These are phyloP conservation scores for Conticribra weissflogii DNA, from an alignment of 108 stramenopile species.

Conservation along the genomic window DNA sequence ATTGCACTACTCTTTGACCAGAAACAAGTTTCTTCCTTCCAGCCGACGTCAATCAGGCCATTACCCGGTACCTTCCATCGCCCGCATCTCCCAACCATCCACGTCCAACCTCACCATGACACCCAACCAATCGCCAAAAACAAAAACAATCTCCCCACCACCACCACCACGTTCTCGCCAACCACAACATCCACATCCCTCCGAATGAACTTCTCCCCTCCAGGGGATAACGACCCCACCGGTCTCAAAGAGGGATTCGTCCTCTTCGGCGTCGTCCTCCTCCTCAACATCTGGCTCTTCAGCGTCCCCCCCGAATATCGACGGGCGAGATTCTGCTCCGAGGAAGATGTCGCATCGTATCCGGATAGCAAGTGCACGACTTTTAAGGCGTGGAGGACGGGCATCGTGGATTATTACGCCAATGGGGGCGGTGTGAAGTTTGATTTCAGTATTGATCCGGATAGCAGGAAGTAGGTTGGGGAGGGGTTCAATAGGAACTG, in stretches of 20 bases:
- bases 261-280: constrained; percentile 28
- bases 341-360: constrained; percentile 41
- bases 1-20: too few species aligned
- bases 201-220: constrained; percentile 18
- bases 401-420: constrained; percentile 50
- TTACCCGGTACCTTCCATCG: too few species aligned
- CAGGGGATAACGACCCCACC: constrained; percentile 21
- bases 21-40: too few species aligned
- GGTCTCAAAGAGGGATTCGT: constrained; percentile 23
- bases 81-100: too few species aligned
- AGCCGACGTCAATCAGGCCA: too few species aligned
- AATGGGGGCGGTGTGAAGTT: constrained; percentile 56
- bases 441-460: constrained; percentile 40
- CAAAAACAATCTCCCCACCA: too few species aligned
- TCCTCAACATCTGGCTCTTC: constrained; percentile 50
- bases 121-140: too few species aligned
- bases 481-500: too few species aligned
- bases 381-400: constrained; percentile 40
- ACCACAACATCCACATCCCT: constrained; percentile 24
- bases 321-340: constrained; percentile 50
- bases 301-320: constrained; percentile 59
- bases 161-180: background rate
- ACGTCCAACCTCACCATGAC: too few species aligned
- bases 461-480: too few species aligned
- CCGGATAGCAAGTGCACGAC: constrained; percentile 56